A percentile compares a stretch with the other conserved stretches of the same genome.
phyloP scores from a whole-genome alignment of 108 stramenopile species.

The Cyclotella atomus region DNA sequence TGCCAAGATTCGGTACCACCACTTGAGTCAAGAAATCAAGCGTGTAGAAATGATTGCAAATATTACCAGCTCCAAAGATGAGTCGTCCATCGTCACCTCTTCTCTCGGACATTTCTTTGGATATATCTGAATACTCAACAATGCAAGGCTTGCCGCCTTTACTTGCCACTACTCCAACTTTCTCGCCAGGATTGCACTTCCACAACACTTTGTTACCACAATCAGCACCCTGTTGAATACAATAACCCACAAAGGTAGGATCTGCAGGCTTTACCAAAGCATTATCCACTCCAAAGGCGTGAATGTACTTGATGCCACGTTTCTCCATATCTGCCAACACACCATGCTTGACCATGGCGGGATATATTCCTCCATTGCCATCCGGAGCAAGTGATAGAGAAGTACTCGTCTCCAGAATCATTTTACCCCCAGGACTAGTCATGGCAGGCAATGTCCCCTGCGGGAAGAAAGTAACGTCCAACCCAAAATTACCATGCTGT shows the following conservation, averaged over 20 bases:
- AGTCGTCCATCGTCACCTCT: constrained; percentile 65
- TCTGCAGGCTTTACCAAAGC: constrained; percentile 91
- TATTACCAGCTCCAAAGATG: constrained; percentile 95
- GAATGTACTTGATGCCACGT: constrained; percentile 85
- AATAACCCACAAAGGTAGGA: constrained; percentile 95
- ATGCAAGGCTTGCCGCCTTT: constrained; percentile 83
- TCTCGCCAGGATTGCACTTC: constrained; percentile 88
- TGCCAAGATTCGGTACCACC: constrained; percentile 79
- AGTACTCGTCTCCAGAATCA: constrained; percentile 82
- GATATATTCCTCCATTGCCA: constrained; percentile 98
- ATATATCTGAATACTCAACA: constrained; percentile 94
- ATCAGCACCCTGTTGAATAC: constrained; percentile 79
- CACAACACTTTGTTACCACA: constrained; percentile 96
- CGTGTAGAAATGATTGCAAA: constrained; percentile 98
- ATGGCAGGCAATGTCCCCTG: constrained; percentile 95
- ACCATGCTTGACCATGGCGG: constrained; percentile 84
- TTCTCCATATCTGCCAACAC: constrained; percentile 83
- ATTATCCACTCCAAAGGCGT: constrained; percentile 97
- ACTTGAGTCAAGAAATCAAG: constrained; percentile 85
- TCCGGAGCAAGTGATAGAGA: constrained; percentile 91
- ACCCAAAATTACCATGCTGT: constrained; percentile 80
- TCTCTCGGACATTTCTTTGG: constrained; percentile 72
- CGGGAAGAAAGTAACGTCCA: constrained; percentile 90
- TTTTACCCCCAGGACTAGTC: constrained; percentile 77
- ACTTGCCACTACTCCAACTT: constrained; percentile 91